phyloP scores from a whole-genome alignment of 163 green algal genomes.

The Coccomyxa subellipsoidea region DNA sequence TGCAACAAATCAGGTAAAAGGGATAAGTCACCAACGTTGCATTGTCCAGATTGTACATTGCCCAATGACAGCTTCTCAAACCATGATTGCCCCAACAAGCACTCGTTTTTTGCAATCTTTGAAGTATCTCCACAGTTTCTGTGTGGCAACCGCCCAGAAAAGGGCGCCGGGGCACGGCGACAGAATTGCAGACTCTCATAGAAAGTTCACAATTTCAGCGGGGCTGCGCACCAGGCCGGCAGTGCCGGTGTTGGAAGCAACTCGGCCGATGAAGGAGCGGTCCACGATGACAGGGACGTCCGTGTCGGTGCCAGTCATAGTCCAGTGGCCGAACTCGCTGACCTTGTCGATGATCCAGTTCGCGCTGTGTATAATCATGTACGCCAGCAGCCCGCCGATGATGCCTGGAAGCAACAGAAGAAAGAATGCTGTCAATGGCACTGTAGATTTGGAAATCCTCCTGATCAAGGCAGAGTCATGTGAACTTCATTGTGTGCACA shows the following conservation, averaged over 20 bases:
- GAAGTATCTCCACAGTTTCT: too few species aligned
- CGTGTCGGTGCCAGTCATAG: not conserved
- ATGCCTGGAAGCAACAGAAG: constrained; percentile 42
- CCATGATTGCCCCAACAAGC: too few species aligned
- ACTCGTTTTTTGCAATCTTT: too few species aligned
- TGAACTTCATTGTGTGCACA: too few species aligned
- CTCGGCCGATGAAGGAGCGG: not conserved
- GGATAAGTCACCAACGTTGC: not conserved
- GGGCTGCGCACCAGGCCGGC: not conserved
- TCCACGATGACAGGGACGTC: not conserved
- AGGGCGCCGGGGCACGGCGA: too few species aligned
- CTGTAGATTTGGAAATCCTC: not conserved
- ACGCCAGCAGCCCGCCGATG: constrained; percentile 62
- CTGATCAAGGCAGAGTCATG: too few species aligned
- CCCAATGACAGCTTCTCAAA: not conserved
- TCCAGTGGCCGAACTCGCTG: not conserved
- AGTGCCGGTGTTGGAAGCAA: not conserved
- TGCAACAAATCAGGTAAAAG: not conserved
- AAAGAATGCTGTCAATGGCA: not conserved
- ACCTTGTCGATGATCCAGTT: constrained; percentile 22
- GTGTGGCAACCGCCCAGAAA: too few species aligned
- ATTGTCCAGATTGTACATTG: not conserved
- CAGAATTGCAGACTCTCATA: too few species aligned
- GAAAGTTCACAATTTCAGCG: not conserved
- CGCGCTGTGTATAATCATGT: constrained; percentile 48